Conservation (phyloP, 2,329 filamentous ascomycete species). For the Pleomassaria siparia region DNA sequence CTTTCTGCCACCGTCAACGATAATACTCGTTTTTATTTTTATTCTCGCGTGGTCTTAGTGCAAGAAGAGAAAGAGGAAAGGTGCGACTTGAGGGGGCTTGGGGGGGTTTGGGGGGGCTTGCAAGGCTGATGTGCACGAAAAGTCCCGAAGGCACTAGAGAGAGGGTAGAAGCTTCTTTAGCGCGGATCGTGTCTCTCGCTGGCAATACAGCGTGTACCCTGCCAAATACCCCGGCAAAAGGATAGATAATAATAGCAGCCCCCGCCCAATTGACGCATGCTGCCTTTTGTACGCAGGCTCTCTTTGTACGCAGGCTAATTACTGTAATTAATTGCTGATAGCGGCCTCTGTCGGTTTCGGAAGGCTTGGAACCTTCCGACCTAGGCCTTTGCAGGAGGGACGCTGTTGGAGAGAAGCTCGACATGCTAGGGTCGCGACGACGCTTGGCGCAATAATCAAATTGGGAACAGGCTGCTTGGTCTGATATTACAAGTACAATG, state of each 20-base stretch:
- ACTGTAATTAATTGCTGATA: slow-evolving; percentile 4
- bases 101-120: slow-evolving; percentile 1
- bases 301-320: slow-evolving; percentile 11
- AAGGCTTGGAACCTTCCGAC: neutral
- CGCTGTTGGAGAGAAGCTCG: neutral
- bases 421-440: neutral
- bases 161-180: slow-evolving; percentile 17
- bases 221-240: slow-evolving; percentile 9
- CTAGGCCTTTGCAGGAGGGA: neutral
- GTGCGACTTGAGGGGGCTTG: no score
- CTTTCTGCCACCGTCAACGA: slow-evolving; percentile 1
- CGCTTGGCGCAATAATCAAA: neutral
- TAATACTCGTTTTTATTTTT: slow-evolving; percentile 1
- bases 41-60: slow-evolving; percentile 7
- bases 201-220: slow-evolving; percentile 7
- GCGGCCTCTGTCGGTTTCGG: neutral
- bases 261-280: slow-evolving; percentile 20
- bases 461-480: neutral
- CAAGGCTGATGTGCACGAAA: slow-evolving; percentile 18
- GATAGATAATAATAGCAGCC: slow-evolving; percentile 25
- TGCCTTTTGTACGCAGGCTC: no score
- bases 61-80: slow-evolving; percentile 6
- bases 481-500: neutral
- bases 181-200: slow-evolving; percentile 13
- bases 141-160: slow-evolving; percentile 16